Evolutionary conservation across 2,329 filamentous ascomycete genomes (phyloP), one percentile per base, ranked within the genome.

Genomic region (Paecilomyces variotii): DNA sequence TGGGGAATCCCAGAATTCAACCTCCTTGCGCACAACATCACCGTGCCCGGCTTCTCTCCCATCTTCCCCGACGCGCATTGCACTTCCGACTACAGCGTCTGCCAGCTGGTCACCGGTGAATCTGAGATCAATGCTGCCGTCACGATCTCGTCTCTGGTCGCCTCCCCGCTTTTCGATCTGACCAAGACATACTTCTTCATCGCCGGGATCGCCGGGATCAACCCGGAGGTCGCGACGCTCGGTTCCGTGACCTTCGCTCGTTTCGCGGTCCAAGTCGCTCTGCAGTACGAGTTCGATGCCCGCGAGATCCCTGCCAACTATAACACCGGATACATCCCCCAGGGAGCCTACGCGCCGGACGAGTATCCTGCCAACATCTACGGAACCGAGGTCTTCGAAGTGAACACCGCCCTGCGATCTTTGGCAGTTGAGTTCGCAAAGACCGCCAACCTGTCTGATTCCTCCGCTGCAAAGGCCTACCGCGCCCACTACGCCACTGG

Each of bases 241-340:
- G 84, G 82, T 52, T 81, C 82, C 49, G 87, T 89, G 0, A 86
- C 86, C 0, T 83, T 92, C 57, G 82, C 85, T 39, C 81, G 83
- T 25, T 92, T 85, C 67, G 83, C 87, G 0, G 81, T 91, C 4
- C 89, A 91, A 68, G 87, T 90, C 2, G 87, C 85, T 0, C 76
- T 91, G 56, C 88, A 91, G 70, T 89, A 90, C 63, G 88, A 91
- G 71, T 83, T 91, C 61, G 88, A 91, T 64, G 76, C 82, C 1
- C 82, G 88, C 34, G 87, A 90, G 61, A 82, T 89, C 34, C 86
- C 87, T 0, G 67, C 68, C 1, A 86, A 85, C 70, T 90, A 81
- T 73, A 76, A 80, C 0, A 88, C 86, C 0, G 87, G 87, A 4
- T 91, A 91, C 69, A 78, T 91, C 30, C 82, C 86, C 1, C 85